These are phyloP conservation scores for Wolfiporia cocos DNA, from an alignment of 1,284 basidiomycete species.

Conservation along the genomic window DNA sequence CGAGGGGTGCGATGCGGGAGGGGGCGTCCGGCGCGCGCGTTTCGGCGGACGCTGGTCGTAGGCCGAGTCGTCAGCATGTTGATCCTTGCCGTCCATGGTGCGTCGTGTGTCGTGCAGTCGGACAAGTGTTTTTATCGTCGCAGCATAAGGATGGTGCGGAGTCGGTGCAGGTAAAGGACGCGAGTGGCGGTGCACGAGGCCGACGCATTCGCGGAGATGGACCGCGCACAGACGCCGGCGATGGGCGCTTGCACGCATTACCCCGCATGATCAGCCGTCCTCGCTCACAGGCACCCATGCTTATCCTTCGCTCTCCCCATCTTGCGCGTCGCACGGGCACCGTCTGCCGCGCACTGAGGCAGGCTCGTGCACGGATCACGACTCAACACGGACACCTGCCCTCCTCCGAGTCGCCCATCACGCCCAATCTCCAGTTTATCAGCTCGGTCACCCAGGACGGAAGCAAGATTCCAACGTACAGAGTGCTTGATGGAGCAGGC, in stretches of 20 bases:
- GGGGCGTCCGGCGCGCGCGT: slow-evolving; percentile 24
- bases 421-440: slow-evolving; percentile 66
- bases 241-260: too few species aligned
- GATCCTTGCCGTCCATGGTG: slow-evolving; percentile 16
- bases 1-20: slow-evolving; percentile 4
- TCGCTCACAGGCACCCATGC: too few species aligned
- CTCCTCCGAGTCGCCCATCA: slow-evolving; percentile 59
- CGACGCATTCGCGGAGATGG: too few species aligned
- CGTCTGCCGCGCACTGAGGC: neutral
- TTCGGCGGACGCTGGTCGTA: slow-evolving; percentile 24
- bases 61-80: slow-evolving; percentile 21
- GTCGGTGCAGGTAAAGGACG: too few species aligned
- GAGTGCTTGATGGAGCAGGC: slow-evolving; percentile 76
- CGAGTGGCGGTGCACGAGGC: too few species aligned
- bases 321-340: too few species aligned
- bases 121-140: too few species aligned
- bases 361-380: neutral
- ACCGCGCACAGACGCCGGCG: too few species aligned
- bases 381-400: slow-evolving; percentile 37
- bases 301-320: too few species aligned
- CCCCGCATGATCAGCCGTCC: too few species aligned
- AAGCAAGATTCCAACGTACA: slow-evolving; percentile 72
- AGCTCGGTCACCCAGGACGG: slow-evolving; percentile 61
- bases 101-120: neutral
- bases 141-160: too few species aligned